A percentile compares a stretch with the other conserved stretches of the same genome.
These are phyloP conservation scores for Brasenia schreberi DNA, from an alignment of 164 flowering plant species.

Conservation along the genomic window DNA sequence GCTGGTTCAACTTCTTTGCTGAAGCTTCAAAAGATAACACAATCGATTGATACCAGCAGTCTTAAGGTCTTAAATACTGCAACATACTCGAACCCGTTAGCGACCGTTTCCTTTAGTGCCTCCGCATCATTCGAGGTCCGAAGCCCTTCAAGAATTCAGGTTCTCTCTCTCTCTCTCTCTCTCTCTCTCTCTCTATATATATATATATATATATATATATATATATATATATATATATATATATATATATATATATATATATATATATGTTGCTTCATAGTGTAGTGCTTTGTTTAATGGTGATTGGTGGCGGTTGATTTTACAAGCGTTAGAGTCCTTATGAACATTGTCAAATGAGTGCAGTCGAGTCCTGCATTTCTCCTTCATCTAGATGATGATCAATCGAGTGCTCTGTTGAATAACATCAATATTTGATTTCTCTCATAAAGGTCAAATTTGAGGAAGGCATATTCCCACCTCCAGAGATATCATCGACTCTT, in stretches of 20 bases:
- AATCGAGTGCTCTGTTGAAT: too few relatives aligned
- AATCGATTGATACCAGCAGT: constrained; percentile 43
- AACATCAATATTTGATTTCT: neutral
- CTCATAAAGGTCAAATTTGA: constrained; percentile 59
- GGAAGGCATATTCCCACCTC: constrained; percentile 78
- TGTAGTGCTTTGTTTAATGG: too few relatives aligned
- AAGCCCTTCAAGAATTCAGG: constrained; percentile 88
- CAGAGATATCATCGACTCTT: constrained; percentile 60
- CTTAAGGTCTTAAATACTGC: constrained; percentile 50
- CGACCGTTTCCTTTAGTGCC: constrained; percentile 75
- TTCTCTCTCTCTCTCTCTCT: constrained; percentile 11
- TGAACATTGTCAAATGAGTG: too few relatives aligned
- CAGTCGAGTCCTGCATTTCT: too few relatives aligned
- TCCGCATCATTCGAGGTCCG: constrained; percentile 82
- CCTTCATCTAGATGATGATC: too few relatives aligned
- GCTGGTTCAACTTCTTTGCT: constrained; percentile 51
- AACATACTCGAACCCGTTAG: constrained; percentile 62
- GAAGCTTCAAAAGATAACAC: constrained; percentile 60
- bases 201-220: too few relatives aligned
- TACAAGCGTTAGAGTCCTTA: too few relatives aligned
- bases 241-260: too few relatives aligned
- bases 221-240: too few relatives aligned
- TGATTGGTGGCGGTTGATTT: too few relatives aligned
- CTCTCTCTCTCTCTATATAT: neutral
- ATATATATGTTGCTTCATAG: too few relatives aligned